Conservation (phyloP, 768 basidiomycete genomes). For the Paxillus rubicundulus region DNA sequence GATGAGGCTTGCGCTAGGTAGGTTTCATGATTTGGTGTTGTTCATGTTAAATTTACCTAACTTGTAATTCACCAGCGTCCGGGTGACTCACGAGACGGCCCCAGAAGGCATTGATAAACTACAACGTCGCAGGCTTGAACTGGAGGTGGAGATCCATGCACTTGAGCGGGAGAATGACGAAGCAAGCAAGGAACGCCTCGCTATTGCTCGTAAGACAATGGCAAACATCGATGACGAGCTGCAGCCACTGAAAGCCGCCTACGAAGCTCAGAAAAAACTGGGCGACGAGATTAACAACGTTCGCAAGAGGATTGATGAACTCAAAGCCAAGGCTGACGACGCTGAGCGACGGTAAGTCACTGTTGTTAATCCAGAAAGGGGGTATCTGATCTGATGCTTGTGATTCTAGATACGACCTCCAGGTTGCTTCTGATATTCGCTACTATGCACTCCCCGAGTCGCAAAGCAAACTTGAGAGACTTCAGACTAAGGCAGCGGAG, state of each 20-base stretch:
- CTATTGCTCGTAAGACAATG: slow-evolving; percentile 69
- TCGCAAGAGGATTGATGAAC: slow-evolving; percentile 82
- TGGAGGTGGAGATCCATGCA: slow-evolving; percentile 94
- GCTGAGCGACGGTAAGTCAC: slow-evolving; percentile 72
- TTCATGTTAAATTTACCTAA: not conserved
- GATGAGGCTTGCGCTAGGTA: slow-evolving; percentile 91
- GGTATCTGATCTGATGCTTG: slow-evolving; percentile 13
- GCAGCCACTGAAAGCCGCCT: slow-evolving; percentile 76
- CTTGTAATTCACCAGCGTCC: slow-evolving; percentile 48
- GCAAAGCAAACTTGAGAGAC: slow-evolving; percentile 63
- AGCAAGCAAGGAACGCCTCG: slow-evolving; percentile 82
- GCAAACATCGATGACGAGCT: slow-evolving; percentile 85
- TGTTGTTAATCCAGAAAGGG: not conserved
- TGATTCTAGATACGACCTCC: slow-evolving; percentile 58
- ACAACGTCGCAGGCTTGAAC: slow-evolving; percentile 82
- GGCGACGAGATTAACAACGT: slow-evolving; percentile 78
- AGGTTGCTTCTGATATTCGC: slow-evolving; percentile 80
- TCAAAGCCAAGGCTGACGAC: slow-evolving; percentile 89
- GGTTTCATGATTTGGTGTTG: slow-evolving; percentile 17
- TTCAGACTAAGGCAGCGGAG: slow-evolving; percentile 72
- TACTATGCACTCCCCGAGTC: slow-evolving; percentile 93
- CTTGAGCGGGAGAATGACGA: slow-evolving; percentile 89
- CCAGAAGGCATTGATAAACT: slow-evolving; percentile 93
- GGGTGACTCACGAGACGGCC: slow-evolving; percentile 90
- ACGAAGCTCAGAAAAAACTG: slow-evolving; percentile 81